phyloP scores from a whole-genome alignment of 306 rosid genomes.

The Lotus japonicus region DNA sequence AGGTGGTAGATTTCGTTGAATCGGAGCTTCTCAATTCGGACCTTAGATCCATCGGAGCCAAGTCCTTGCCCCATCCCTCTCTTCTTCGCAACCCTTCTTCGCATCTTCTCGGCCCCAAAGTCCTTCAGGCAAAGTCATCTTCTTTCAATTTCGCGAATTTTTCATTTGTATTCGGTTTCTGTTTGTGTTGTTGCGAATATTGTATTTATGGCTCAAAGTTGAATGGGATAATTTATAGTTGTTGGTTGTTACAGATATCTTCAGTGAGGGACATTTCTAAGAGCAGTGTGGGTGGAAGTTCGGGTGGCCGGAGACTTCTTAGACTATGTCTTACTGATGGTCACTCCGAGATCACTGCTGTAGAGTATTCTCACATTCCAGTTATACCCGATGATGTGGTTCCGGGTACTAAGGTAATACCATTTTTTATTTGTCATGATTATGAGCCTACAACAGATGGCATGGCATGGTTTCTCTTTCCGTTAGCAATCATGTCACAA shows the following conservation, averaged over 20 bases:
- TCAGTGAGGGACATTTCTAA: constrained; percentile 65
- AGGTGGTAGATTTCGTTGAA: constrained; percentile 40
- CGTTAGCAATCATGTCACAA: background rate
- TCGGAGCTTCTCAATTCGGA: constrained; percentile 68
- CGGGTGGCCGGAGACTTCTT: constrained; percentile 52
- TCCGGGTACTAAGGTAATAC: constrained; percentile 84
- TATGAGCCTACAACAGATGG: background rate
- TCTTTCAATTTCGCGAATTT: background rate
- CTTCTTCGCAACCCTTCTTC: constrained; percentile 49
- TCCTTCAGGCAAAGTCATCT: constrained; percentile 60
- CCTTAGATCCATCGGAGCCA: constrained; percentile 54
- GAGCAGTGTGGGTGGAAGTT: constrained; percentile 43
- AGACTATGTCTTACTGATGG: constrained; percentile 75
- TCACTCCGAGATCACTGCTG: constrained; percentile 60
- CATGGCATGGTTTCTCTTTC: background rate
- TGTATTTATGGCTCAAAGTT: background rate
- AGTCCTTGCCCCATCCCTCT: constrained; percentile 58
- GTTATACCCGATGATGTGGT: constrained; percentile 48
- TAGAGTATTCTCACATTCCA: constrained; percentile 63
- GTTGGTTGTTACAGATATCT: constrained; percentile 48
- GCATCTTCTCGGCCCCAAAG: constrained; percentile 58
- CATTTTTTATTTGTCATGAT: background rate
- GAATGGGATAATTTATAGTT: background rate
- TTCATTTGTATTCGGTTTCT: background rate
- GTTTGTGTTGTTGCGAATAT: background rate